Evolutionary conservation across 75 land plant genomes (phyloP), one percentile per base, ranked within the genome.

Genomic region (Pinus tabuliformis): DNA sequence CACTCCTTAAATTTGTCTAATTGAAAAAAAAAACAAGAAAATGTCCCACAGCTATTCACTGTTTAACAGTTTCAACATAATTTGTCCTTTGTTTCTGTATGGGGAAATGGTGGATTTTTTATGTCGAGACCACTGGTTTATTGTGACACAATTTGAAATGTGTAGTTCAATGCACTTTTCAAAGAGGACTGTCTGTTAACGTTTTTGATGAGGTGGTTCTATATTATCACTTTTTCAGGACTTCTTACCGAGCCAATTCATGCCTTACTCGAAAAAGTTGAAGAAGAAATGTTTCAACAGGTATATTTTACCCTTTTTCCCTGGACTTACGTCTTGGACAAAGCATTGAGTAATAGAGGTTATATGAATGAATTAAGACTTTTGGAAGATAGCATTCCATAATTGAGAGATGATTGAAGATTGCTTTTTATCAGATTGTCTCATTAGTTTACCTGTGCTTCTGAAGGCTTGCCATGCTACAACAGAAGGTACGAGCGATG

Each of bases 231-330:
- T 26, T 79, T 42, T 45, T 39, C 87, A 91, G 92, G 87, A 17
- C 86, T 97, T 60, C 86, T 91, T 17, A 72, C 78, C 11, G 89
- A 92, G 75, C 84, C 95, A 11, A 80, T 97, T 62, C 79, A 78
- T 62, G 81, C 77, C 39, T 70, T 97, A 60, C 70, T 90, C 75
- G 83, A 92, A 72, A 87, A 62, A 73, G 78, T 86, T 57, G 97
- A 96, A 58, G 88, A 86, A 45, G 89, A 90, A 42, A 75, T 82
- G 58, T 87, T 94, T 30, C 56, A 68, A 37, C 89, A 94, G 91
- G 99, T 96, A 83, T n/a, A 68, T 36, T 33, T 56, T 49, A 57
- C 26, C 49, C 24, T 15, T 14, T 39, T 24, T 70, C 7, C 58
- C 37, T 68, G n/a, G n/a, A 39, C 49, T 42, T 39, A 21, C 3